phyloP scores from a whole-genome alignment of 495 filamentous ascomycete genomes.

The Monascus purpureus region DNA sequence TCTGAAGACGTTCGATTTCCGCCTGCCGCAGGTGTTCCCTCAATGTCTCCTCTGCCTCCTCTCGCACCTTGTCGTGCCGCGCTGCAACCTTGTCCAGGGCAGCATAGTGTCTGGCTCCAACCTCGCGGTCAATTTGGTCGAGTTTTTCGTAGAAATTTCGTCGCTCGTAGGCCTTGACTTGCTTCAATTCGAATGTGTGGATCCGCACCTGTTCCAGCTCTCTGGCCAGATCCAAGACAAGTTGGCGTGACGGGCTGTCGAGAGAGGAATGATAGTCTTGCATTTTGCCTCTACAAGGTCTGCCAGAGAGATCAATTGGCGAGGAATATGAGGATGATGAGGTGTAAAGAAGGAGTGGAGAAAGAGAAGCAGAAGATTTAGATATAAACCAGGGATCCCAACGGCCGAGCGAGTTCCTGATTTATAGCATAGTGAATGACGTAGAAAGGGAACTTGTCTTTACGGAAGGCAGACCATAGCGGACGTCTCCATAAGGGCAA shows the following conservation, averaged over 20 bases:
- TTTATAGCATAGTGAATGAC: no score
- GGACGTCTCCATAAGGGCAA: no score
- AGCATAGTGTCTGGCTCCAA: slow-evolving; percentile 36
- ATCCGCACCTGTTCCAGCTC: slow-evolving; percentile 24
- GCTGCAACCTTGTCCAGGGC: slow-evolving; percentile 48
- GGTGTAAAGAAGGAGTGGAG: no score
- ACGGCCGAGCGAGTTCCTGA: no score
- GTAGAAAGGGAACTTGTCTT: no score
- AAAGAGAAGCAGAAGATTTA: no score
- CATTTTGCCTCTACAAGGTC: no score
- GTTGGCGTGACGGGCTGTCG: slow-evolving; percentile 37
- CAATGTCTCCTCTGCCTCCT: slow-evolving; percentile 38
- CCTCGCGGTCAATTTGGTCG: slow-evolving; percentile 29
- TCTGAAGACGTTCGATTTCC: slow-evolving; percentile 20
- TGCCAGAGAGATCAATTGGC: no score
- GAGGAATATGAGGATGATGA: no score
- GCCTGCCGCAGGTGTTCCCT: slow-evolving; percentile 20
- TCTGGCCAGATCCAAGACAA: slow-evolving; percentile 31
- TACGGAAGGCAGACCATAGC: no score
- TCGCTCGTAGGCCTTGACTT: slow-evolving; percentile 30
- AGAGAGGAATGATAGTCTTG: slow-evolving; percentile 11
- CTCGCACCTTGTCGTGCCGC: slow-evolving; percentile 48
- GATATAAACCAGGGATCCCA: no score
- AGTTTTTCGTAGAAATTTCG: slow-evolving; percentile 30
- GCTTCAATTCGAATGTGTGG: slow-evolving; percentile 26